Evolutionary conservation across 768 basidiomycete species (phyloP), one percentile per base, ranked within the genome.

Genomic region (Agaricus subrufescens): DNA sequence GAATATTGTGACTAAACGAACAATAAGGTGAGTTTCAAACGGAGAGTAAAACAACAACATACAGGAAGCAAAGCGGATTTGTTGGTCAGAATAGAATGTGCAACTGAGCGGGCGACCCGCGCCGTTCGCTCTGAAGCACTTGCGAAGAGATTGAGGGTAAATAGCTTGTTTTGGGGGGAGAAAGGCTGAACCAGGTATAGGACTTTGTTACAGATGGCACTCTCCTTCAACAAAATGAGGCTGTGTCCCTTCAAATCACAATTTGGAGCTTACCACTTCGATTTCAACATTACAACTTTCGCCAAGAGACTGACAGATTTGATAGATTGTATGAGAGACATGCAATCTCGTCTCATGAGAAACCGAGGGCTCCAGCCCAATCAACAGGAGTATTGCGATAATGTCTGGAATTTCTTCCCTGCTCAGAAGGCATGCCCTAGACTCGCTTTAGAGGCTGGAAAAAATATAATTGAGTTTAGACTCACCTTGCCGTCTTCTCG

Each of bases 91-190:
- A 84, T 64, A 3, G 72, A 67, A 56, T 83, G 74, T 1, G 87
- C 84, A 30, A 87, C 66, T 66, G 75, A 79, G 48, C 80, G 77
- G 15, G 84, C 82, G 46, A 91, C 79, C 12, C 80, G 79, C 48
- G 72, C 72, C 38, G 79, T 73, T 23, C 74, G 75, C 10, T 74
- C 73, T 29, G 79, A 75, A 11, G 82, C 82, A 50, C 71, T 71
- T 7, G 75, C 74, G 23, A 91, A 70, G 49, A 84, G 69, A 3
- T 76, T 75, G 15, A 87, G 49, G 5, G 85, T 60, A 46, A 71
- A 70, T 2, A 75, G 73, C 63, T 84, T 81, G 60, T 84, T 83
- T 48, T 72, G 59, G 9, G 82, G 74, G 9, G 72, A 66, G 47
- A 84, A 67, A 11, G 65, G 63, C 14, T 59, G 67, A 7, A 76